Evolutionary conservation across 2,329 filamentous ascomycete genomes (phyloP), one percentile per base, ranked within the genome.

Genomic region (Ceratocystis harringtonii): DNA sequence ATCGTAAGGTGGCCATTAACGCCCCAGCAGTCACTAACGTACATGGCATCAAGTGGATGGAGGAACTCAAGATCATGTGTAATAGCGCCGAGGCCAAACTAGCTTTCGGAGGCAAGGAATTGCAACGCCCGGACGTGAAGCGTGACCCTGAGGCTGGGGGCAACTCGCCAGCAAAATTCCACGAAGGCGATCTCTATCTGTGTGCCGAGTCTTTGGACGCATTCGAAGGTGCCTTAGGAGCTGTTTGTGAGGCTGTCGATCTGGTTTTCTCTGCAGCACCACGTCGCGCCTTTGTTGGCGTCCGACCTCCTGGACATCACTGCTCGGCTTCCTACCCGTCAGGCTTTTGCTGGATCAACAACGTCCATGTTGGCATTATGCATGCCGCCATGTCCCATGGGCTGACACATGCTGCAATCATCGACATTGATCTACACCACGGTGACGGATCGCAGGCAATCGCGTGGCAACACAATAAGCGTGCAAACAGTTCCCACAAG

Each of bases 261-360:
- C 80, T 84, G 0, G 86, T 97, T 2, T 94, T 97, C 70, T 79
- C 65, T 52, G 74, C 76, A 1, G 76, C 77, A 2, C 86, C 87
- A 25, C 84, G 82, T 58, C 84, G 90, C 65, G 91, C 92, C 0
- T 99, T 99, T 73, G 90, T 97, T 62, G 92, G 88, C 32, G 88
- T 97, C 62, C 85, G 94, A 41, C 94, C 94, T 3, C 94, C 94
- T 0, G 94, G 94, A 0, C 94, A 99, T 73, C 94, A 99, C 73
- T 99, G 94, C 75, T 96, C 92, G 1, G 84, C 90, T 3, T 84
- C 88, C 62, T 87, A 88, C 70, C 94, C 94, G 0, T 96, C 92
- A 1, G 94, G 94, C 0, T 99, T 99, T 73, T 99, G 94, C 77
- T 99, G 94, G 92, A 78, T 99, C 62, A 99, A 99, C 75, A 99